These are phyloP conservation scores for Russula griseocarnosa DNA, from an alignment of 768 basidiomycete genomes.

Conservation along the genomic window DNA sequence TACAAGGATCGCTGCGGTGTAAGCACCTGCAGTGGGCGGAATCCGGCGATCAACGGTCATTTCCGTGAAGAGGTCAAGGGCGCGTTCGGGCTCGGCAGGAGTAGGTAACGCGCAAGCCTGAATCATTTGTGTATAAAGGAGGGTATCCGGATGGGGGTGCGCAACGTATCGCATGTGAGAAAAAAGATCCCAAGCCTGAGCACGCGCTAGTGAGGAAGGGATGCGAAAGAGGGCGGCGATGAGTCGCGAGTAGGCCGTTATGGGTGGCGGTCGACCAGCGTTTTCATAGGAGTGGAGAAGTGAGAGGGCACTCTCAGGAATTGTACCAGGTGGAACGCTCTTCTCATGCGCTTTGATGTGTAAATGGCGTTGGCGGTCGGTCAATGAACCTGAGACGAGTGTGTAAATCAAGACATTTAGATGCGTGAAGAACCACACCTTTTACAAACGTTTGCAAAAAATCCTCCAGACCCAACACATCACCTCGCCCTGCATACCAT, in stretches of 20 bases:
- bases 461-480: constrained; percentile 40
- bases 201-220: constrained; percentile 46
- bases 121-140: constrained; percentile 84
- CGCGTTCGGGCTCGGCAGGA: constrained; percentile 82
- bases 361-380: constrained; percentile 59
- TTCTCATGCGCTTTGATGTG: constrained; percentile 67
- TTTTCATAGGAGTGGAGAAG: constrained; percentile 72
- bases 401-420: constrained; percentile 1
- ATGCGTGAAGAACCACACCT: constrained; percentile 36
- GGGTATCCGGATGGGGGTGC: constrained; percentile 70
- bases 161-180: constrained; percentile 95
- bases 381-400: constrained; percentile 36
- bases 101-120: constrained; percentile 66
- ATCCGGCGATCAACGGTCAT: constrained; percentile 74
- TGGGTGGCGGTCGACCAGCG: constrained; percentile 57
- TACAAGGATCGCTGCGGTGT: constrained; percentile 78
- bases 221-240: constrained; percentile 56
- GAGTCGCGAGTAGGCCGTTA: constrained; percentile 67
- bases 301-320: constrained; percentile 60
- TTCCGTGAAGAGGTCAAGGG: constrained; percentile 89
- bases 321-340: constrained; percentile 42
- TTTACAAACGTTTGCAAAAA: constrained; percentile 39
- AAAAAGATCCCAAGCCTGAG: constrained; percentile 92
- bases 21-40: constrained; percentile 62
- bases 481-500: constrained; percentile 20